Conservation (phyloP, 1,284 basidiomycete species). For the Fomitopsis palustris region DNA sequence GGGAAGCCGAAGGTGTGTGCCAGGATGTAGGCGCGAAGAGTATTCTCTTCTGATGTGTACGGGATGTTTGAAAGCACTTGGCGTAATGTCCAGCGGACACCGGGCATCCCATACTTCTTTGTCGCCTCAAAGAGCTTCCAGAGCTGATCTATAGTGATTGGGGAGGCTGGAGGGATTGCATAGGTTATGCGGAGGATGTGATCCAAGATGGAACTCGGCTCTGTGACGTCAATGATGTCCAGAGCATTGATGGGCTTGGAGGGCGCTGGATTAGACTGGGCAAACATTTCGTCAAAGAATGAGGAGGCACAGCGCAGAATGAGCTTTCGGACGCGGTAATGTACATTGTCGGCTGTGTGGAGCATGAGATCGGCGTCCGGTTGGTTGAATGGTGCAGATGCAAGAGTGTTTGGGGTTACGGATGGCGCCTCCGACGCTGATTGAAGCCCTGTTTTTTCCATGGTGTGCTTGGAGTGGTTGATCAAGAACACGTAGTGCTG, state of each 20-base stretch:
- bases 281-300: background rate
- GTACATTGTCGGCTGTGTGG: background rate
- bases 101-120: background rate
- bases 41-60: background rate
- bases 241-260: no score
- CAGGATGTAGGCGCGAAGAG: background rate
- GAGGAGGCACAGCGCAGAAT: background rate
- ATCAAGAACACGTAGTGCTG: no score
- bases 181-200: background rate
- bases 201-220: background rate
- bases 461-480: no score
- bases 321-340: background rate
- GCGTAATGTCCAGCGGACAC: background rate
- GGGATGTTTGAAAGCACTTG: background rate
- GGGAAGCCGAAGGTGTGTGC: background rate
- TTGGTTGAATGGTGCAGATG: background rate
- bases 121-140: background rate
- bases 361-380: background rate
- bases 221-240: background rate
- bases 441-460: no score
- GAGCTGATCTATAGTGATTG: background rate
- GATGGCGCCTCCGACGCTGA: no score
- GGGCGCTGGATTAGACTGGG: background rate
- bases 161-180: background rate
- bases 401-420: background rate